A percentile compares a stretch with the other conserved stretches of the same genome.
These are phyloP conservation scores for Ascochyta lentis DNA, from an alignment of 2,329 filamentous ascomycete species.

Conservation along the genomic window DNA sequence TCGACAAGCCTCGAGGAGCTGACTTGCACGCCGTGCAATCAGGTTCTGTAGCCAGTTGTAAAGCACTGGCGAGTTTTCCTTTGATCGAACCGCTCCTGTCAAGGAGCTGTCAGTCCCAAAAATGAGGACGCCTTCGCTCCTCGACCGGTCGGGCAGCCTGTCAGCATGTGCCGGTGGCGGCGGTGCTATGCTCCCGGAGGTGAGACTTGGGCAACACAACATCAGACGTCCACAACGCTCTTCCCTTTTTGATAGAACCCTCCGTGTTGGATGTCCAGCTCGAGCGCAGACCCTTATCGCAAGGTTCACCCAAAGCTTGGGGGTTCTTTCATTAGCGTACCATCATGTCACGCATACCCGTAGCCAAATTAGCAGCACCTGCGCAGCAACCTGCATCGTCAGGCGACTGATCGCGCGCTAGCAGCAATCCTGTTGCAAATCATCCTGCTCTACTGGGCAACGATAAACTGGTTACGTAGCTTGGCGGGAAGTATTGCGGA, in stretches of 20 bases:
- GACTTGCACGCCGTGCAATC: too few relatives aligned
- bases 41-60: too few relatives aligned
- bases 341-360: conserved; percentile 5
- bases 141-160: too few relatives aligned
- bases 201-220: not conserved
- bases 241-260: not conserved
- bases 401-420: not conserved
- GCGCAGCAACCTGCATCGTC: not conserved
- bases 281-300: not conserved
- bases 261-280: not conserved
- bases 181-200: too few relatives aligned
- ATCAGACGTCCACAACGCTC: not conserved
- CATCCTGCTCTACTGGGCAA: not conserved
- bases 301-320: not conserved
- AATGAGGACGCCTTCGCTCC: too few relatives aligned
- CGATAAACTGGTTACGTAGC: not conserved
- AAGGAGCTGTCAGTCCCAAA: too few relatives aligned
- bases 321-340: not conserved
- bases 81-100: too few relatives aligned
- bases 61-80: too few relatives aligned
- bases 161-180: too few relatives aligned
- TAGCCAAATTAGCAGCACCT: not conserved
- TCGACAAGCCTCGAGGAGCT: too few relatives aligned
- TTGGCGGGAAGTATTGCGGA: conserved; percentile 11
- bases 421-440: not conserved